These are phyloP conservation scores for Suhomyces bokatorum DNA, from an alignment of 1,139 yeast species.

Conservation along the genomic window DNA sequence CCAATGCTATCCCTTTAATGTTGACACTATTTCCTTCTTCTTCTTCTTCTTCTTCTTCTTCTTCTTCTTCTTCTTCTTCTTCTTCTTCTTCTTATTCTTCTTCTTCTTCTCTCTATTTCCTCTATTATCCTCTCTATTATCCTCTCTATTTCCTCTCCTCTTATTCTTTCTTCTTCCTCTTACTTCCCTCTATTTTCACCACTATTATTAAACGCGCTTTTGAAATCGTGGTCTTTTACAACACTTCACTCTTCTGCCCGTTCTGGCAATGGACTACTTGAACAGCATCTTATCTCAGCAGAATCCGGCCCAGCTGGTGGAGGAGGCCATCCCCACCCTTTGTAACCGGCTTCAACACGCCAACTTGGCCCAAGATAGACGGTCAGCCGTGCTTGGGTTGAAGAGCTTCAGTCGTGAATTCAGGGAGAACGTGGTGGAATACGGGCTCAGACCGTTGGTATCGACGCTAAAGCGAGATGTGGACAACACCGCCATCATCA, in stretches of 20 bases:
- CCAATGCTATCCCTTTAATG: too few relatives aligned
- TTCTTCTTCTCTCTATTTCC: too few relatives aligned
- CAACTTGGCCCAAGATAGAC: conserved; percentile 75
- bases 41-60: too few relatives aligned
- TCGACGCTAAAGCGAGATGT: conserved; percentile 64
- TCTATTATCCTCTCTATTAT: too few relatives aligned
- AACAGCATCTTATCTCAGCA: conserved; percentile 37
- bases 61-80: too few relatives aligned
- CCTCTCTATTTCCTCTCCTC: too few relatives aligned
- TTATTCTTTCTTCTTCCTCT: too few relatives aligned
- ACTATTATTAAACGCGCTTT: background rate
- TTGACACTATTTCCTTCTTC: too few relatives aligned
- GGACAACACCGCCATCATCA: conserved; percentile 70
- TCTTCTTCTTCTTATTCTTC: too few relatives aligned
- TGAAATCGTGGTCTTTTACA: conserved; percentile 4
- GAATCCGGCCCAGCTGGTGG: conserved; percentile 56
- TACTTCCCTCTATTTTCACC: background rate
- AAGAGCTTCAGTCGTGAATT: conserved; percentile 89
- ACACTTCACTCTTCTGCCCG: background rate
- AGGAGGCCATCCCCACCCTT: conserved; percentile 84
- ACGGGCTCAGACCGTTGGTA: conserved; percentile 78
- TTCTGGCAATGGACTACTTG: conserved; percentile 37
- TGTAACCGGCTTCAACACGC: conserved; percentile 89
- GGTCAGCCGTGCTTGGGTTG: conserved; percentile 88
- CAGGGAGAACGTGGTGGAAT: conserved; percentile 87